A percentile compares a stretch with the other conserved stretches of the same genome.
phyloP scores from a whole-genome alignment of 2,329 filamentous ascomycete species.

The Fusarium beomiforme region DNA sequence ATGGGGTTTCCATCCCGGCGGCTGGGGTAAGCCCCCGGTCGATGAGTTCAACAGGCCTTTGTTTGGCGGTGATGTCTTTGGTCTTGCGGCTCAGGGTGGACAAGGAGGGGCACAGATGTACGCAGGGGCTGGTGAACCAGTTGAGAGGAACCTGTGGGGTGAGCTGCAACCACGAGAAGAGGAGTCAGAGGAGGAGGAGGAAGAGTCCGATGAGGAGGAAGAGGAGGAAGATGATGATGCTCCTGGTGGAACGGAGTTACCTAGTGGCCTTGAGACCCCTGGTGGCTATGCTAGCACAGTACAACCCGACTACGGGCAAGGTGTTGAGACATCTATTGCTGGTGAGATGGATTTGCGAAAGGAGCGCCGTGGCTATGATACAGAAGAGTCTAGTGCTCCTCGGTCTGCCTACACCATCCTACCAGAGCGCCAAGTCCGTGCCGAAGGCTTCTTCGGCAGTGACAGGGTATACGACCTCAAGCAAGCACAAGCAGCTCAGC shows the following conservation, averaged over 20 bases:
- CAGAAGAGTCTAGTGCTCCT: slow-evolving; percentile 79
- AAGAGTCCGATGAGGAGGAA: slow-evolving; percentile 77
- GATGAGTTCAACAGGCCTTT: slow-evolving; percentile 92
- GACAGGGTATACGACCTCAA: slow-evolving; percentile 93
- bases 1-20: slow-evolving; percentile 96
- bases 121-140: slow-evolving; percentile 71
- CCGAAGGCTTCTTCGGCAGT: slow-evolving; percentile 95
- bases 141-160: slow-evolving; percentile 92
- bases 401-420: slow-evolving; percentile 89
- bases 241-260: slow-evolving; percentile 75
- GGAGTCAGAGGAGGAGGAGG: slow-evolving; percentile 78
- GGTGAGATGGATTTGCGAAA: slow-evolving; percentile 95
- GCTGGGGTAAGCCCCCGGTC: slow-evolving; percentile 94
- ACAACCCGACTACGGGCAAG: slow-evolving; percentile 80
- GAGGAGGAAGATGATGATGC: slow-evolving; percentile 71
- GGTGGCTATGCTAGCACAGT: slow-evolving; percentile 83
- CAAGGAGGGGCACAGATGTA: slow-evolving; percentile 49
- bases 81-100: slow-evolving; percentile 65
- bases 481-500: slow-evolving; percentile 52
- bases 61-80: slow-evolving; percentile 95
- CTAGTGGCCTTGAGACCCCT: slow-evolving; percentile 81
- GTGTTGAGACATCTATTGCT: slow-evolving; percentile 76
- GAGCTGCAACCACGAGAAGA: slow-evolving; percentile 84
- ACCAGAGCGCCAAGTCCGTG: slow-evolving; percentile 84
- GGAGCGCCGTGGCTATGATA: slow-evolving; percentile 81